Percentiles rank a stretch among this genome's conserved stretches.
phyloP scores from a whole-genome alignment of 306 rosid genomes.

The Canavalia gladiata region DNA sequence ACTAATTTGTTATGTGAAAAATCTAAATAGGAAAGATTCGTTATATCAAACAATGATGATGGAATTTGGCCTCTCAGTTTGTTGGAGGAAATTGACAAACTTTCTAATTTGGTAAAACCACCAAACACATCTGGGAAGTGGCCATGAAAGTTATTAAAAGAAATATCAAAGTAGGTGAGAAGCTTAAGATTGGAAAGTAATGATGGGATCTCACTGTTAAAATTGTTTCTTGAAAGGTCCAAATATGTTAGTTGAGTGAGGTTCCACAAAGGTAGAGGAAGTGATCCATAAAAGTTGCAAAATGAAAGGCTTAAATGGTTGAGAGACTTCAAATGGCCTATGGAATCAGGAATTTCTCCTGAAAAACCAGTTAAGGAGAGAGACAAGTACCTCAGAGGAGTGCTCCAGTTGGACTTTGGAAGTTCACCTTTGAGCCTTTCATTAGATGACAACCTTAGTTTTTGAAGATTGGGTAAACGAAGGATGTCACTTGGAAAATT shows the following conservation, averaged over 20 bases:
- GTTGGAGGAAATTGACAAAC: rapidly evolving
- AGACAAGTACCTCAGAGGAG: conserved; percentile 2
- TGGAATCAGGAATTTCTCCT: conserved; percentile 40
- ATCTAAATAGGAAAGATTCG: background rate
- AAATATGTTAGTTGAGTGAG: conserved; percentile 12
- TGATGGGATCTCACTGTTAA: conserved; percentile 43
- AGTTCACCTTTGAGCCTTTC: background rate
- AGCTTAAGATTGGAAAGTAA: conserved; percentile 9
- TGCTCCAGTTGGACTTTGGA: conserved; percentile 45
- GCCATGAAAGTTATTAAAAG: background rate
- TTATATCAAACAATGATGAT: conserved; percentile 30
- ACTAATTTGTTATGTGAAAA: background rate
- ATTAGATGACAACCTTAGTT: background rate
- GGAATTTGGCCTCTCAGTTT: conserved; percentile 8
- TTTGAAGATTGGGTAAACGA: conserved; percentile 21
- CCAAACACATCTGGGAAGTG: background rate
- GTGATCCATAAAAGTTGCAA: background rate
- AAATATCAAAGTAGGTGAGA: conserved; percentile 4
- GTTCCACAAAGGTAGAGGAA: conserved; percentile 36
- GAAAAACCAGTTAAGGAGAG: background rate
- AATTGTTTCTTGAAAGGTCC: background rate
- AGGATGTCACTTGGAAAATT: conserved; percentile 8
- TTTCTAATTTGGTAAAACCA: background rate
- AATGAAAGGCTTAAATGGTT: rapidly evolving
- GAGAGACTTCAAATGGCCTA: conserved; percentile 14